Evolutionary conservation across 495 filamentous ascomycete species (phyloP), one percentile per base, ranked within the genome.

Genomic region (Saxophila tyrrhenica): DNA sequence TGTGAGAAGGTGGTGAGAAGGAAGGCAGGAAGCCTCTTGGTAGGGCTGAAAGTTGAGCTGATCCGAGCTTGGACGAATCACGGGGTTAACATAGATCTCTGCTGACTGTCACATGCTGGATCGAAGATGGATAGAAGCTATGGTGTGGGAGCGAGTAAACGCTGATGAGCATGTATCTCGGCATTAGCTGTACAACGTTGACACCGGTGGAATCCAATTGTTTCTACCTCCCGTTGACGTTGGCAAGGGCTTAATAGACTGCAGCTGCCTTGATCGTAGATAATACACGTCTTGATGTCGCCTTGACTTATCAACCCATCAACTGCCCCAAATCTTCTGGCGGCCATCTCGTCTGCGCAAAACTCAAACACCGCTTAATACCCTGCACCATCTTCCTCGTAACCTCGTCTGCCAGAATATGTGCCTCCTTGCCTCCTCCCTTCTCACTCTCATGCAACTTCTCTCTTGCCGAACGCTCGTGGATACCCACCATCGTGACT

Each of bases 401-500:
- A 25, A 82, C 78, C 72, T 98, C 92, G 66, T 97, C 90, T 56
- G 88, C 89, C 80, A 98, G 87, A 64, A 98, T 95, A 69, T 98
- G 94, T 5, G 90, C 92, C 13, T 65, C 68, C 64, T 89, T 84
- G 59, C 87, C 89, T 56, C 78, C 79, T 2, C 16, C 49, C 52
- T 49, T 55, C 22, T 57, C 55, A 7, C 19, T 55, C 67, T 90
- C 79, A 65, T 97, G 90, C 45, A 98, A 73, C 71, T 97, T 97
- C 70, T 98, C 92, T 38, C 92, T 79, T 5, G 92, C 91, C 44
- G 82, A 88, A 57, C 92, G 82, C 72, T 97, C 92, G 79, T 98
- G 92, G 64, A 98, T 98, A 75, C 92, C 92, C 58, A 98, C 92
- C 92, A 97, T 96, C 62, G 92, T 98, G 25, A 98, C 92, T 70